These are phyloP conservation scores for Populus hybrid DNA, from an alignment of 441 rosid genomes.

Conservation along the genomic window DNA sequence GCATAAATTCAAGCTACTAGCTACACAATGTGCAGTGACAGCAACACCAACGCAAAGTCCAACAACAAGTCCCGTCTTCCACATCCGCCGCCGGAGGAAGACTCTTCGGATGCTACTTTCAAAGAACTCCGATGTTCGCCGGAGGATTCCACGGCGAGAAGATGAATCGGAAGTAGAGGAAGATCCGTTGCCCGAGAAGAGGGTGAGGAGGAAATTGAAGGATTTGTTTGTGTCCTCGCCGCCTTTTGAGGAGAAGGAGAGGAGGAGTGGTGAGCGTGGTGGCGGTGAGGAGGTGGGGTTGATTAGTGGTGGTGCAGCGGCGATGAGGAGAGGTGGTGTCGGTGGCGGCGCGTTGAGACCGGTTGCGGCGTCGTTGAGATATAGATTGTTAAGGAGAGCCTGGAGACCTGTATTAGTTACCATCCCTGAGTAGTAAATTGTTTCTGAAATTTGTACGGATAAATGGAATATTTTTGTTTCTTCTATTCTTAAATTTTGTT, in stretches of 20 bases:
- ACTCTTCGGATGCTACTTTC: conserved; percentile 78
- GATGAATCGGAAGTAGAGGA: conserved; percentile 18
- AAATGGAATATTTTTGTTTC: conserved; percentile 1
- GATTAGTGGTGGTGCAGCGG: conserved; percentile 19
- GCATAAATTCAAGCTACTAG: conserved; percentile 70
- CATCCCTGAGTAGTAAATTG: conserved; percentile 58
- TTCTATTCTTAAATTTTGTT: not conserved
- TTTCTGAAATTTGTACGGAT: conserved; percentile 7
- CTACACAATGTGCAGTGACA: conserved; percentile 57
- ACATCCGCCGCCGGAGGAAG: conserved; percentile 67
- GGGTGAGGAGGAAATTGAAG: conserved; percentile 56
- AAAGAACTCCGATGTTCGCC: conserved; percentile 43
- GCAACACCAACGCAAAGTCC: conserved; percentile 68
- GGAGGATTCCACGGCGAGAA: conserved; percentile 28
- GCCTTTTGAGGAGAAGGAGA: conserved; percentile 41
- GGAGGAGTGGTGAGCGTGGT: conserved; percentile 17
- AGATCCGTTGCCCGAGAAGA: conserved; percentile 28
- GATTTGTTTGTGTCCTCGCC: conserved; percentile 81
- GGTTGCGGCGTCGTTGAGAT: conserved; percentile 49
- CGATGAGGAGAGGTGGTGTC: conserved; percentile 20
- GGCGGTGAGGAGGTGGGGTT: conserved; percentile 24
- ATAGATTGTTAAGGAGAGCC: conserved; percentile 63
- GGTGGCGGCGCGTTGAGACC: conserved; percentile 34
- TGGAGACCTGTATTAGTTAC: conserved; percentile 87
- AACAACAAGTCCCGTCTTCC: conserved; percentile 62